A percentile compares a stretch with the other conserved stretches of the same genome.
Evolutionary conservation across 1,139 yeast genomes (phyloP).

Genomic region (Wickerhamomyces sp.): DNA sequence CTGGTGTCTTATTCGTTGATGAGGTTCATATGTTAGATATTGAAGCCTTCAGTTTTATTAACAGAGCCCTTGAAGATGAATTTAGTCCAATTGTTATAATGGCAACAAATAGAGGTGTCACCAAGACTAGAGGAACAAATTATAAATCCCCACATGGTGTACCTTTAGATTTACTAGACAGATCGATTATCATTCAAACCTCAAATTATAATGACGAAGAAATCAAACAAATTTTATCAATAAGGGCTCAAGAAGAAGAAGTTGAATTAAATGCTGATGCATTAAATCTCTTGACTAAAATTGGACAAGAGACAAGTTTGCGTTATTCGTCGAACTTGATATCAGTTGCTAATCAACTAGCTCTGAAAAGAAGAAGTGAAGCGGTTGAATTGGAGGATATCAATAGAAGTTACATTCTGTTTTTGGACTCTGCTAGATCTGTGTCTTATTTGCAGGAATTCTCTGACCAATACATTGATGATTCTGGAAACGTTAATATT

Average conservation of each 20-base stretch:
- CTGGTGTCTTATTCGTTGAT: conserved; percentile 97
- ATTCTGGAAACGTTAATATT: conserved; percentile 59
- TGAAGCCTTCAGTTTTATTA: conserved; percentile 92
- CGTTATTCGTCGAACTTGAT: conserved; percentile 92
- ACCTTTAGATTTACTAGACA: conserved; percentile 90
- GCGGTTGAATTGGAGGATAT: conserved; percentile 77
- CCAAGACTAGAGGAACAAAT: conserved; percentile 88
- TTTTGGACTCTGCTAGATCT: conserved; percentile 83
- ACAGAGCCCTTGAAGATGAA: conserved; percentile 95
- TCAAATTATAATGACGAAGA: conserved; percentile 73
- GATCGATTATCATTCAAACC: conserved; percentile 91
- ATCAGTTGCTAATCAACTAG: conserved; percentile 81
- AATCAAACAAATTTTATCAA: conserved; percentile 77
- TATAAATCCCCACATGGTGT: conserved; percentile 96
- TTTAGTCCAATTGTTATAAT: conserved; percentile 95
- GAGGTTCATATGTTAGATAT: conserved; percentile 99
- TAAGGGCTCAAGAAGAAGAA: conserved; percentile 96
- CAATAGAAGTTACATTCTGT: conserved; percentile 81
- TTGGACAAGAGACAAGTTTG: conserved; percentile 87
- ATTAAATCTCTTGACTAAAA: conserved; percentile 82
- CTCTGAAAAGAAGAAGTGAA: conserved; percentile 70
- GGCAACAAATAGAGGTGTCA: conserved; percentile 97
- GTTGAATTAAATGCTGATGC: conserved; percentile 84
- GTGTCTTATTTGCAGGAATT: conserved; percentile 74
- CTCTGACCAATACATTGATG: conserved; percentile 66